Evolutionary conservation across 139 green algal species (phyloP), one percentile per base, ranked within the genome.

Genomic region (Chlamydomonas sp.): DNA sequence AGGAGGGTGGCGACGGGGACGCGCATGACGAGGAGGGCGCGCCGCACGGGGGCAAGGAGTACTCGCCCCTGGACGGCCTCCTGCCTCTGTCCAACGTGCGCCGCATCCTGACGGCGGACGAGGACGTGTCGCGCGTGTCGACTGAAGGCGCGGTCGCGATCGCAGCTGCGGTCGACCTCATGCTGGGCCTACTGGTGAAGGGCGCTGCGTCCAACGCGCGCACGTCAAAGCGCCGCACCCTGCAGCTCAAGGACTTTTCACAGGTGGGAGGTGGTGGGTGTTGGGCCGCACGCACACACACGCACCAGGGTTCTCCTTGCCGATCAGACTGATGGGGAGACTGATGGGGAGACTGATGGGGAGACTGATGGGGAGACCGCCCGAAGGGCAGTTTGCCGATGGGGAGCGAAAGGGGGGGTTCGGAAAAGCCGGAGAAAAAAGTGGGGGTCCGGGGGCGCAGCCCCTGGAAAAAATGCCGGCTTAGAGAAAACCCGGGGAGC

Each of bases 21-120:
- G 8, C 22, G 59, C 26, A 66, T 30, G 20, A 30, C 5, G 33
- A 37, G 39, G 5, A 48, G 10, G n/a, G 13, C 64, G 48, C 58
- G 77, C 28, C 37, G 66, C 54, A 49, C 26, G 4, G 22, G 36
- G 50, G 30, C n/a, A 74, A 60, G 54, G 72, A 60, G 58, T 39
- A 29, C 28, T 58, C 2, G 36, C 49, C 2, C 47, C 37, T 31
- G 6, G 62, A 69, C n/a, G 26, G 34, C 28, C 0, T 38, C 4
- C 64, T 90, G 8, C 84, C 85, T 3, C 47, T 77, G 20, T 76
- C 72, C 8, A n/a, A 85, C 4, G 78, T 91, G 3, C 87, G 85
- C 71, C 70, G 75, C 8, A 82, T 91, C 48, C 78, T 86, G 39
- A 60, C 59, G 3, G 22, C 68, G 22, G 85, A 91, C 48, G 29